A percentile compares a stretch with the other conserved stretches of the same genome.
Evolutionary conservation across 2,329 filamentous ascomycete species (phyloP).

Genomic region (Exophiala phaeomuriformis): DNA sequence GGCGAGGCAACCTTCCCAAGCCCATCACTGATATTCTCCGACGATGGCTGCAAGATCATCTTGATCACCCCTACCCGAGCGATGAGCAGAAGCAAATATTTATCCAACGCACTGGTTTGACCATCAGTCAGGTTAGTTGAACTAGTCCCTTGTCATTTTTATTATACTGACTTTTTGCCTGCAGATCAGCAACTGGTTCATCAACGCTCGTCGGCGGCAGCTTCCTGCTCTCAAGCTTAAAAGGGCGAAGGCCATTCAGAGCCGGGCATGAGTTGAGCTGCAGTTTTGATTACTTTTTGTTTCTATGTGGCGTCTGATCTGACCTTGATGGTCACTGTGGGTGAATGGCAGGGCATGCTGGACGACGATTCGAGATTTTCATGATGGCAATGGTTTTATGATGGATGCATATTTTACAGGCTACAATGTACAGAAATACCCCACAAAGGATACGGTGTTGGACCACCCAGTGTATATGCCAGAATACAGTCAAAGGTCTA

Average conservation of each 20-base stretch:
- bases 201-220: constrained; percentile 44
- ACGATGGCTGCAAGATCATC: constrained; percentile 67
- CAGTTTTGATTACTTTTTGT: not conserved
- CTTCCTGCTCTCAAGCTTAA: constrained; percentile 37
- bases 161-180: not conserved
- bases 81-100: constrained; percentile 82
- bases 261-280: constrained; percentile 4
- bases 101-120: constrained; percentile 66
- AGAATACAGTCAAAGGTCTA: not conserved
- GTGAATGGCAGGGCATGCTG: not conserved
- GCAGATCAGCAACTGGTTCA: constrained; percentile 49
- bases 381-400: constrained; percentile 7
- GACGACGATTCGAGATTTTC: not conserved
- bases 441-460: not conserved
- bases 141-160: not conserved
- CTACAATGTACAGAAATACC: constrained; percentile 1
- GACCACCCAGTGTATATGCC: not conserved
- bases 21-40: constrained; percentile 75
- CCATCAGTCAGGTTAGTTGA: constrained; percentile 55
- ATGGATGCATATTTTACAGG: constrained; percentile 1
- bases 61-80: constrained; percentile 74
- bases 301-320: not conserved
- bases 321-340: not conserved
- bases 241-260: constrained; percentile 11
- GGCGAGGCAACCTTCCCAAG: constrained; percentile 79